phyloP scores from a whole-genome alignment of 768 basidiomycete genomes.

The Trametes cingulata region DNA sequence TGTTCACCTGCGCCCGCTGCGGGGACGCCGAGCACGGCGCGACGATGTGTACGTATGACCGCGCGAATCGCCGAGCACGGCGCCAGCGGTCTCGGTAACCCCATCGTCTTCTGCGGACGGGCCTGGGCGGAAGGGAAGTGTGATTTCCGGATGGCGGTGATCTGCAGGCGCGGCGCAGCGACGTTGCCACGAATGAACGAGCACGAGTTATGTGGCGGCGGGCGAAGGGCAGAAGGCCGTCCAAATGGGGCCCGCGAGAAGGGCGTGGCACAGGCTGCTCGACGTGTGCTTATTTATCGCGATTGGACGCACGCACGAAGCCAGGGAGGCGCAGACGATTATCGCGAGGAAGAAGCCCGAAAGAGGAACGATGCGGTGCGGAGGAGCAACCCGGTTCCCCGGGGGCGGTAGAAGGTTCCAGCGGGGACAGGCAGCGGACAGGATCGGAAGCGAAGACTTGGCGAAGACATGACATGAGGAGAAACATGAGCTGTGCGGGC shows the following conservation, averaged over 20 bases:
- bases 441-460: conserved; percentile 20
- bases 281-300: conserved; percentile 11
- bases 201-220: conserved; percentile 11
- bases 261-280: neutral
- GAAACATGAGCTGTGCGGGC: conserved; percentile 18
- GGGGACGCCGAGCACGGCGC: conserved; percentile 10
- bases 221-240: neutral
- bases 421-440: conserved; percentile 18
- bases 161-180: conserved; percentile 19
- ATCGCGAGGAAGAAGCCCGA: conserved; percentile 15
- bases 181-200: conserved; percentile 17
- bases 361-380: conserved; percentile 5
- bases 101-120: neutral
- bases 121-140: neutral
- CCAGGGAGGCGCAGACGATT: conserved; percentile 11
- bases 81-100: neutral
- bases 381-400: conserved; percentile 12
- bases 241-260: neutral
- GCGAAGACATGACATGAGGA: conserved; percentile 10
- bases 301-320: neutral
- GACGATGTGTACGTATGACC: neutral
- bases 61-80: conserved; percentile 5
- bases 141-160: conserved; percentile 17
- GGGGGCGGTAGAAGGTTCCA: conserved; percentile 16
- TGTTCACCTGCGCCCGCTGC: conserved; percentile 11